A percentile compares a stretch with the other conserved stretches of the same genome.
phyloP scores from a whole-genome alignment of 1,139 yeast species.

The Pneumocystis wakefieldiae region DNA sequence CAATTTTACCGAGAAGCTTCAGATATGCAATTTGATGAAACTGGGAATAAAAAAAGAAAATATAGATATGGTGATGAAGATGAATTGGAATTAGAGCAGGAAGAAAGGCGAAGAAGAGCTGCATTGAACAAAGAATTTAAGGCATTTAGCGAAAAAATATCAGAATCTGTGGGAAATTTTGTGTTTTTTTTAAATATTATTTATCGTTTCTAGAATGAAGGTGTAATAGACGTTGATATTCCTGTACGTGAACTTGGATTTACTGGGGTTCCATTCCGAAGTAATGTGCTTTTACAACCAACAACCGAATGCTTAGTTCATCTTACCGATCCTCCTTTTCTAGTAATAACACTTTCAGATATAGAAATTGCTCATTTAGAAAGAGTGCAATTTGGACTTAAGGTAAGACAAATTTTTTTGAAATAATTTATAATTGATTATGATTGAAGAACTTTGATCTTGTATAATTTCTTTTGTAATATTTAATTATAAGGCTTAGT shows the following conservation, averaged over 20 bases:
- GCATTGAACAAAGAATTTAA: slow-evolving; percentile 85
- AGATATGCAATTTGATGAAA: slow-evolving; percentile 92
- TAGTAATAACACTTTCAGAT: slow-evolving; percentile 80
- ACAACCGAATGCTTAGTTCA: slow-evolving; percentile 93
- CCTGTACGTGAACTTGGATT: slow-evolving; percentile 95
- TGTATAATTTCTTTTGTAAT: slow-evolving; percentile 28
- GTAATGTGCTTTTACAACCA: slow-evolving; percentile 91
- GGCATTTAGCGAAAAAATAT: slow-evolving; percentile 74
- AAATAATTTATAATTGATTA: background rate
- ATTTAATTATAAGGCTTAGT: background rate
- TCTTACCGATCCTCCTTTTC: slow-evolving; percentile 84
- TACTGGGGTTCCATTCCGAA: slow-evolving; percentile 93
- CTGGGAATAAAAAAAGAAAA: slow-evolving; percentile 80
- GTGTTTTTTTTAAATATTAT: background rate
- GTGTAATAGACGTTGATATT: slow-evolving; percentile 70
- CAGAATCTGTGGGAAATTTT: slow-evolving; percentile 52
- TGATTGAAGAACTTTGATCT: slow-evolving; percentile 77
- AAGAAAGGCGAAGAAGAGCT: slow-evolving; percentile 84
- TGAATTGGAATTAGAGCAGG: slow-evolving; percentile 96
- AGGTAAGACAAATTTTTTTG: background rate
- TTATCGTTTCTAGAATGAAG: slow-evolving; percentile 11
- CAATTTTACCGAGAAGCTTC: slow-evolving; percentile 95
- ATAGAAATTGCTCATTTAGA: slow-evolving; percentile 91
- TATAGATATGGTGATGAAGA: slow-evolving; percentile 97
- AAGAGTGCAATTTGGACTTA: slow-evolving; percentile 79